Evolutionary conservation across 1,139 yeast genomes (phyloP).

Genomic region (Petasospora fabianii): DNA sequence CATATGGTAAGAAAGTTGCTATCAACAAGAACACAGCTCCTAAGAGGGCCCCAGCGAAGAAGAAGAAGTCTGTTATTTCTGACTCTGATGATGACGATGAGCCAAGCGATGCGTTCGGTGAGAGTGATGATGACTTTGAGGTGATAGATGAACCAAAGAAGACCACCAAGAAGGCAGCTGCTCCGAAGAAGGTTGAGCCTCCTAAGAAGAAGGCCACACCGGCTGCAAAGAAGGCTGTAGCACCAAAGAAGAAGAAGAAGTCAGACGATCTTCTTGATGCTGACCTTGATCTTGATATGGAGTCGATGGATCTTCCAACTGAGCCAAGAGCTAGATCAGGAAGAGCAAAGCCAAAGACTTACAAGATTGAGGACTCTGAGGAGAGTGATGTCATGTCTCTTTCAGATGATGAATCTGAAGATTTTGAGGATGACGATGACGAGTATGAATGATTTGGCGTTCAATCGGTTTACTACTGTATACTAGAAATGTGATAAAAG

Average conservation of each 20-base stretch:
- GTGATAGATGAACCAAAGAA: constrained; percentile 6
- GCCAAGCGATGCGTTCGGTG: no score
- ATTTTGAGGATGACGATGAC: constrained; percentile 9
- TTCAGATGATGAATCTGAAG: constrained; percentile 15
- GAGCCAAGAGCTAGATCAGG: constrained; percentile 24
- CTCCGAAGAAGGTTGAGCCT: constrained; percentile 11
- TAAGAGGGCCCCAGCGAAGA: constrained; percentile 20
- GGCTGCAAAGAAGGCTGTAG: constrained; percentile 12
- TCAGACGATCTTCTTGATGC: constrained; percentile 9
- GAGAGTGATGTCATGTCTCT: constrained; percentile 9
- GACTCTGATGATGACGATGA: constrained; percentile 12
- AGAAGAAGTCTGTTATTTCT: constrained; percentile 5
- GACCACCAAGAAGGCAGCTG: constrained; percentile 9
- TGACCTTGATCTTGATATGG: constrained; percentile 17
- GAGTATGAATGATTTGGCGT: background rate
- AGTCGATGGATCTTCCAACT: constrained; percentile 5
- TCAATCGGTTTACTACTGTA: no score
- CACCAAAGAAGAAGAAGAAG: constrained; percentile 7
- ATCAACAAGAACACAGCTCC: constrained; percentile 22
- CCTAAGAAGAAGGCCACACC: constrained; percentile 6
- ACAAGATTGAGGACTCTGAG: constrained; percentile 26
- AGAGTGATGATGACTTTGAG: constrained; percentile 11
- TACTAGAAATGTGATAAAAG: background rate
- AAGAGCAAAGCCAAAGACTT: constrained; percentile 27
- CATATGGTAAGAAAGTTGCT: constrained; percentile 7